Evolutionary conservation across 805 yeast genomes (phyloP), one percentile per base, ranked within the genome.

Genomic region (Lipomyces anomalus): DNA sequence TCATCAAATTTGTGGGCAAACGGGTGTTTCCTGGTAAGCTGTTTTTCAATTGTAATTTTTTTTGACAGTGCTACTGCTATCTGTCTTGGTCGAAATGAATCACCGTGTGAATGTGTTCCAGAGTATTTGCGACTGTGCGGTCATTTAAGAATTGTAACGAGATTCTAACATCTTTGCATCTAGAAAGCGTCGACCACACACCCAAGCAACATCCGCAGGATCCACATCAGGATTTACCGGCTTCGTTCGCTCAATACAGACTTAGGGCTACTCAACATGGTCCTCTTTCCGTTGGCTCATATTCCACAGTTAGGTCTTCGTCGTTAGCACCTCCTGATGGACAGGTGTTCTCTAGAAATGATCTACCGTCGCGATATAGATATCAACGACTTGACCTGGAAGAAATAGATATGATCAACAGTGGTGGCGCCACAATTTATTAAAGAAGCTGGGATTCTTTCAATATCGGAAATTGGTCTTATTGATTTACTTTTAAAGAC

Each of bases 1-100:
- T 80, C 64, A 90, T 90, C 67, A 83, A 82, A 61, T 90, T 90
- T 62, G 76, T 87, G 38, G 96, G 97, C 35, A 88, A 88, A 38
- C 82, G 87, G 40, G 40, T 48, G 47, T 23, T 37, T 63, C 61
- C 70, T 24, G 62, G 68, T 47, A 65, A 69, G 55, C n/a, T n/a
- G n/a, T n/a, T n/a, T n/a, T n/a, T n/a, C n/a, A n/a, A n/a, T n/a
- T n/a, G n/a, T n/a, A n/a, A n/a, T n/a, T n/a, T n/a, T n/a, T n/a
- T n/a, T n/a, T n/a, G n/a, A n/a, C n/a, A n/a, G n/a, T n/a, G n/a
- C n/a, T n/a, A n/a, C n/a, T n/a, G n/a, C n/a, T n/a, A n/a, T n/a
- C n/a, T 78, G 72, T 34, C 32, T 22, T 47, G n/a, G 35, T 35
- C 2, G 38, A 35, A 1, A 48, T 46, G 24, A 42, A 52, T 3